Base-by-base conservation (phyloP, 2,329 filamentous ascomycete genomes). In the Coniochaeta sp. region DNA sequence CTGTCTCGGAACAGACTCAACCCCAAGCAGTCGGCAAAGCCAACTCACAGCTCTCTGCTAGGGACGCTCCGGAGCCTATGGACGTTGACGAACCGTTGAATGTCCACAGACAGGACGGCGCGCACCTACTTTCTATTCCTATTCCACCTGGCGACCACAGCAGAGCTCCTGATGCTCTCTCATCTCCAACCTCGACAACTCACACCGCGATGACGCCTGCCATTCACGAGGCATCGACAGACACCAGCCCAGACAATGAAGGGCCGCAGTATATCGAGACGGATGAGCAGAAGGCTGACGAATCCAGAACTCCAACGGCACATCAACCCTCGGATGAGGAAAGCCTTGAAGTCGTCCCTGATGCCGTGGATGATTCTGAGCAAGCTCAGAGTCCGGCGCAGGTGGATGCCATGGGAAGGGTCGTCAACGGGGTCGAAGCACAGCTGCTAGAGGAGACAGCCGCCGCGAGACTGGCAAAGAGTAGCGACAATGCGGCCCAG, bases 171-270 rank as follows among this genome's bases (percentile, higher is more conserved):
- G 83, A 85, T 64, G 72, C 74, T 2, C 66, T 78, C 6, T 85
- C 80, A 2, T 86, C 83, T 1, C 81, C 83, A 17, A 78, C 76
- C 2, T 93, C 90, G 6, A 92, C 89, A 34, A 82, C 87, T 1
- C 87, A 88, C 66, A 92, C 89, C 50, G 86, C 86, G 59, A 85
- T 88, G 24, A 95, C 90, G 0, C 89, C 90, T 1, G 83, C 81
- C 38, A 80, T 87, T 43, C 82, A 87, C 62, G 83, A 88, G 63
- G 82, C 80, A 7, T 92, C 89, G 1, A 85, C 89, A 1, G 87
- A 89, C 65, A 92, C 89, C 1, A 92, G 89, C 66, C 87, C 89
- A 1, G 89, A 89, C 59, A 83, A 88, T 59, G 88, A 91, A 57
- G 81, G 79, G 19, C 77, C 82, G 56, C 80, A 82, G 50, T 84